Conservation (phyloP, 306 rosid species). For the Myrica gale region DNA sequence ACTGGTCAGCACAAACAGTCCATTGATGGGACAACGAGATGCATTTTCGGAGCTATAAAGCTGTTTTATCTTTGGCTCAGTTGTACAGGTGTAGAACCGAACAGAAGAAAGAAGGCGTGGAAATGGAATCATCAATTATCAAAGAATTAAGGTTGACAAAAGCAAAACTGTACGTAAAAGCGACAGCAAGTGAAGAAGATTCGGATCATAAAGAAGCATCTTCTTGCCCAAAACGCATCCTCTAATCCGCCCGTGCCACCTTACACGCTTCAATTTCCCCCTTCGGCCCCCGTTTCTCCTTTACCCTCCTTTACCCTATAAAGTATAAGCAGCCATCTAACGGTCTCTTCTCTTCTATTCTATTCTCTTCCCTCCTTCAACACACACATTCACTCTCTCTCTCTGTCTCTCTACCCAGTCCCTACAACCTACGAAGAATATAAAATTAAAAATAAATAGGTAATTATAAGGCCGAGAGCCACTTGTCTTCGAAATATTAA, state of each 20-base stretch:
- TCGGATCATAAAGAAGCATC: not conserved
- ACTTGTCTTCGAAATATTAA: constrained; percentile 33
- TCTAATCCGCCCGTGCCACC: constrained; percentile 31
- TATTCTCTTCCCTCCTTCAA: constrained; percentile 11
- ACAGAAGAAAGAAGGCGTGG: not conserved
- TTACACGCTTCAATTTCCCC: constrained; percentile 24
- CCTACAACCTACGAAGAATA: not conserved
- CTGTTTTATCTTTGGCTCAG: not conserved
- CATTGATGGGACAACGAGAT: not conserved
- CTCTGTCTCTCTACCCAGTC: not conserved
- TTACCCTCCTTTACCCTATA: constrained; percentile 1
- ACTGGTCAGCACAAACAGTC: not conserved
- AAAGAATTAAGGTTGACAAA: not conserved
- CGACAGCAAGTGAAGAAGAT: constrained; percentile 13
- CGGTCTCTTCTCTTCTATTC: too few species aligned
- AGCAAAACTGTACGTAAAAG: not conserved
- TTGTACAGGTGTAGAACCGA: not conserved
- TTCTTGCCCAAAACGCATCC: not conserved
- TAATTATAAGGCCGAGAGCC: constrained; percentile 29
- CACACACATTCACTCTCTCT: not conserved
- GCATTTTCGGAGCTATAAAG: too few species aligned
- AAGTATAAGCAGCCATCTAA: constrained; percentile 40
- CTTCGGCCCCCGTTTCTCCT: not conserved
- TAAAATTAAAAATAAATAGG: not conserved
- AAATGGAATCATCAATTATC: not conserved